phyloP scores from a whole-genome alignment of 257 asterid genomes.

The Solanum corneliomulleri region DNA sequence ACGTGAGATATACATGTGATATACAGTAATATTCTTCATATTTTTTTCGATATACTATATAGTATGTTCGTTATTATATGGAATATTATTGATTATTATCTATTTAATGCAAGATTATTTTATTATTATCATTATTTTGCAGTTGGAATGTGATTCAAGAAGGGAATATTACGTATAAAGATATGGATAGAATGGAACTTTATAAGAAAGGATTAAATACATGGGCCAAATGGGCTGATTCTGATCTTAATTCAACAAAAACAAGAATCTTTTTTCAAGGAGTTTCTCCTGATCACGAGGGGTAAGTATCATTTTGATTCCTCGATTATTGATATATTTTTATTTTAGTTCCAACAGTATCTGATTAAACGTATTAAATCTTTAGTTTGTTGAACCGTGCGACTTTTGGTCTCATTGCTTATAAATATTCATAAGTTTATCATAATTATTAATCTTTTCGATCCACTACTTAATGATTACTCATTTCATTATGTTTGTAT shows the following conservation, averaged over 20 bases:
- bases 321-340: neutral
- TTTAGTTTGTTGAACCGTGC: neutral
- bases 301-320: constrained; percentile 9
- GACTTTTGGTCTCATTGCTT: neutral
- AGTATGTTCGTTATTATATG: neutral
- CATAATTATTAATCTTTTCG: neutral
- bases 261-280: constrained; percentile 46
- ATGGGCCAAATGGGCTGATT: constrained; percentile 49
- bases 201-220: constrained; percentile 38
- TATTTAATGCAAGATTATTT: too few relatives aligned
- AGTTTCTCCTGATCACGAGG: constrained; percentile 51
- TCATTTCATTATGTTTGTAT: neutral
- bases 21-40: neutral
- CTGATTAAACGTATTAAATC: neutral
- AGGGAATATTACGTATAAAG: constrained; percentile 19
- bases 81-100: neutral
- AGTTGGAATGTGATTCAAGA: constrained; percentile 52
- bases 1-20: constrained; percentile 18
- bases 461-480: neutral
- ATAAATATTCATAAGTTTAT: neutral
- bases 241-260: constrained; percentile 18
- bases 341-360: neutral
- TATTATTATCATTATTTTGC: neutral
- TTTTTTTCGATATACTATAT: neutral
- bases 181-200: constrained; percentile 35